Evolutionary conservation across 352 stramenopile genomes (phyloP).

Genomic region (Globisporangium parvum): DNA sequence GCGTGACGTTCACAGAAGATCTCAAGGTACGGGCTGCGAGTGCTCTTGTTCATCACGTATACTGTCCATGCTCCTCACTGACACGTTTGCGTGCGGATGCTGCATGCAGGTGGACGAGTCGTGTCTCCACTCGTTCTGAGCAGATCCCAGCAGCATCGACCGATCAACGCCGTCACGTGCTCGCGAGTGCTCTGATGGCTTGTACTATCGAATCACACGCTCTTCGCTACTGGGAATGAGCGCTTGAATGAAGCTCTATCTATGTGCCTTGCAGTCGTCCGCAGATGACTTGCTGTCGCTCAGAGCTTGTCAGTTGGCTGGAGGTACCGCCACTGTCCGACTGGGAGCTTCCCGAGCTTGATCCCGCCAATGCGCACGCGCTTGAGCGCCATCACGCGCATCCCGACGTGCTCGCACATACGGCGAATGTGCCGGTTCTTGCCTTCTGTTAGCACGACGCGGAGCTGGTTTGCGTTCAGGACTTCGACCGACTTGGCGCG

Average conservation of each 20-base stretch:
- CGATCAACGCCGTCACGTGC: too few relatives aligned
- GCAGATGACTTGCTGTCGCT: neutral
- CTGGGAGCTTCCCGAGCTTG: constrained; percentile 59
- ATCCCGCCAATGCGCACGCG: constrained; percentile 89
- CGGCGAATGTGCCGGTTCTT: constrained; percentile 95
- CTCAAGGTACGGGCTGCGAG: constrained; percentile 34
- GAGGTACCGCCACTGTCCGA: constrained; percentile 79
- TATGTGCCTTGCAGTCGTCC: neutral
- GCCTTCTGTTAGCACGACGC: constrained; percentile 91
- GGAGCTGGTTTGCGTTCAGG: constrained; percentile 76
- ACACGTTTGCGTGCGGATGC: neutral
- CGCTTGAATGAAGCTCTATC: neutral
- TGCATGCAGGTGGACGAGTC: constrained; percentile 30
- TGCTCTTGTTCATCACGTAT: neutral
- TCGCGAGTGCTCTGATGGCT: too few relatives aligned
- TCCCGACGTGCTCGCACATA: constrained; percentile 92
- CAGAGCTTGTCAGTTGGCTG: constrained; percentile 58
- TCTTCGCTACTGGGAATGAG: neutral
- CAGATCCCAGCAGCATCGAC: neutral
- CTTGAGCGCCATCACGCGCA: constrained; percentile 88
- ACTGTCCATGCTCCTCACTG: neutral
- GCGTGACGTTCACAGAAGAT: constrained; percentile 51
- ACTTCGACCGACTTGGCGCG: constrained; percentile 72
- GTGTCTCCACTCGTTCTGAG: constrained; percentile 46
- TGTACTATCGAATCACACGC: too few relatives aligned